A percentile compares a stretch with the other conserved stretches of the same genome.
These are phyloP conservation scores for Trichoderma aggressivum DNA, from an alignment of 2,329 filamentous ascomycete species.

Conservation along the genomic window DNA sequence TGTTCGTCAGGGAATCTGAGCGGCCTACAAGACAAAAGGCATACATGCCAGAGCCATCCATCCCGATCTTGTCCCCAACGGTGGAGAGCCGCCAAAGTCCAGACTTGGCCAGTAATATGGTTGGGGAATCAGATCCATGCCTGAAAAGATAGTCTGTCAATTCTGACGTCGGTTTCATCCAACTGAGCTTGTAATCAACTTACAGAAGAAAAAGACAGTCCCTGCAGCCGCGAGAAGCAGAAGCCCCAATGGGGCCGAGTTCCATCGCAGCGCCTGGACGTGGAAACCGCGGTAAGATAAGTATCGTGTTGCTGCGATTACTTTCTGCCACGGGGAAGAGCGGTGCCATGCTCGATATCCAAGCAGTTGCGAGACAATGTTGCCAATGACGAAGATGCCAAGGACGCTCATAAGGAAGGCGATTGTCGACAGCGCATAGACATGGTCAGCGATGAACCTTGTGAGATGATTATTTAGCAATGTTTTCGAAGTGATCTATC, in stretches of 20 bases:
- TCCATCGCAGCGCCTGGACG: background rate
- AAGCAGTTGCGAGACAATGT: background rate
- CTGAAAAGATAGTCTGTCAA: background rate
- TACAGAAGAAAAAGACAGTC: background rate
- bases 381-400: background rate
- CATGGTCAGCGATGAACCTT: background rate
- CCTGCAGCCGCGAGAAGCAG: background rate
- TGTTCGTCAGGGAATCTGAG: too few species aligned
- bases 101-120: background rate
- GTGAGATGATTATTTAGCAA: background rate
- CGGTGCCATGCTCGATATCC: background rate
- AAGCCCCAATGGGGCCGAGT: background rate
- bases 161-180: background rate
- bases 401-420: background rate
- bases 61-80: background rate
- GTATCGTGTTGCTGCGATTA: background rate
- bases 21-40: background rate
- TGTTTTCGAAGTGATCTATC: background rate
- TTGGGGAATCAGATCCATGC: background rate
- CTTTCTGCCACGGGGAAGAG: background rate
- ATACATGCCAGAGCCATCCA: background rate
- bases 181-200: background rate
- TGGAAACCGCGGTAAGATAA: background rate
- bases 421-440: background rate
- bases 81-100: background rate